Conservation (phyloP, 192 early-diverging fungal species). For the Coemansia sp. region DNA sequence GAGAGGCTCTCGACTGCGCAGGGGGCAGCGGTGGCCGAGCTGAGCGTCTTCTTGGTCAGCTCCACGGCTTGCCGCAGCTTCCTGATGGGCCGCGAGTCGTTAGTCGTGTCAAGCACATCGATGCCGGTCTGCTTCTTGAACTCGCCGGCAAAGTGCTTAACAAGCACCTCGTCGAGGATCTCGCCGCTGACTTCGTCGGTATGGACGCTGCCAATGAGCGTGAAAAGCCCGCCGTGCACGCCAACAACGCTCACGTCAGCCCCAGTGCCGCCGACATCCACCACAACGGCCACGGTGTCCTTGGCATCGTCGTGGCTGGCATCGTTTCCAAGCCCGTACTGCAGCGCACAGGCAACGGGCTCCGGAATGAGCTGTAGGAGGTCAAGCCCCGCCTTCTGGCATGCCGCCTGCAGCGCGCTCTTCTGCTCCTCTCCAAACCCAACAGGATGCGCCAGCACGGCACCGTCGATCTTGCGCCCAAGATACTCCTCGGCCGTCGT, state of each 20-base stretch:
- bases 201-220: constrained; percentile 75
- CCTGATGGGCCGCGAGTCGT: constrained; percentile 72
- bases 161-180: constrained; percentile 82
- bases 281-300: constrained; percentile 80
- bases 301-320: constrained; percentile 55
- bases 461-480: constrained; percentile 74
- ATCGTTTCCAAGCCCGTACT: constrained; percentile 69
- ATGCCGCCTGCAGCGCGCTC: constrained; percentile 64
- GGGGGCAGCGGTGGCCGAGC: constrained; percentile 75
- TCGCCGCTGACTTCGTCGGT: constrained; percentile 78
- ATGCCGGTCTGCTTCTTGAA: constrained; percentile 86
- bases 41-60: constrained; percentile 88
- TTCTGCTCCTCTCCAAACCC: constrained; percentile 76
- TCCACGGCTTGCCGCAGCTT: constrained; percentile 87
- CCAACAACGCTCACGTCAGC: constrained; percentile 80
- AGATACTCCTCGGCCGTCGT: constrained; percentile 89
- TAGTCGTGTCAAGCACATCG: constrained; percentile 59
- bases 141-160: constrained; percentile 77
- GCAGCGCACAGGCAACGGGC: constrained; percentile 86
- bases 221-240: constrained; percentile 80
- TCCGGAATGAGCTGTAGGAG: constrained; percentile 83
- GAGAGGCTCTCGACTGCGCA: constrained; percentile 91
- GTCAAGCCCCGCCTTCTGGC: constrained; percentile 75
- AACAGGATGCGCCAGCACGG: constrained; percentile 85
- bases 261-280: constrained; percentile 86